These are phyloP conservation scores for Elsinoe australis DNA, from an alignment of 2,329 filamentous ascomycete genomes.

Conservation along the genomic window DNA sequence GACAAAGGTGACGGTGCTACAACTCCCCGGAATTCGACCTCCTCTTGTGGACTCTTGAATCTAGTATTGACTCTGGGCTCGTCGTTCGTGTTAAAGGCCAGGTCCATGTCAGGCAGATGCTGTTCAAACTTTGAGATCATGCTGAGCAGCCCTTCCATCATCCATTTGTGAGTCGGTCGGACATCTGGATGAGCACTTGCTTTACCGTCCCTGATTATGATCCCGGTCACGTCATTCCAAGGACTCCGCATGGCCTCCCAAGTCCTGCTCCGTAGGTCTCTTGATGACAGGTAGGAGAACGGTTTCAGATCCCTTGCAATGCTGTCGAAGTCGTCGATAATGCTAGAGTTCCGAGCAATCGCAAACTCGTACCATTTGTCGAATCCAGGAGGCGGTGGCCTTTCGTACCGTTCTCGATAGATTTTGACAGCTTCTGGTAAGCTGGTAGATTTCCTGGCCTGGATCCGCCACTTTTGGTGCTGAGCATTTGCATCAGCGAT, in stretches of 20 bases:
- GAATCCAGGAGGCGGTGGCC: constrained; percentile 52
- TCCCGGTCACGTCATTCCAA: constrained; percentile 49
- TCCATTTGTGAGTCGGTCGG: constrained; percentile 50
- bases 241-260: constrained; percentile 47
- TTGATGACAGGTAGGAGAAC: constrained; percentile 47
- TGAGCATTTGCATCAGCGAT: constrained; percentile 43
- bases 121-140: constrained; percentile 50
- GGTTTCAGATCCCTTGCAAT: constrained; percentile 51
- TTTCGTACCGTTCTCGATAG: constrained; percentile 47
- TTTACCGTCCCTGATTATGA: constrained; percentile 49
- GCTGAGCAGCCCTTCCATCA: constrained; percentile 46
- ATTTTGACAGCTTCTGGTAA: constrained; percentile 44
- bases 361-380: constrained; percentile 55
- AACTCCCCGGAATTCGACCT: not conserved
- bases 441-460: constrained; percentile 39
- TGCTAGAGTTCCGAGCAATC: constrained; percentile 41
- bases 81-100: constrained; percentile 57
- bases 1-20: too few species aligned
- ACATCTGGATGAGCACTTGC: constrained; percentile 45
- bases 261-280: constrained; percentile 46
- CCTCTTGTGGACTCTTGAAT: constrained; percentile 18
- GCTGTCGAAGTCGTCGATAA: constrained; percentile 55
- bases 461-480: constrained; percentile 43
- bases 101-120: constrained; percentile 55
- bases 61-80: constrained; percentile 43